These are phyloP conservation scores for Fulvia fulva DNA, from an alignment of 2,329 filamentous ascomycete genomes.

Conservation along the genomic window DNA sequence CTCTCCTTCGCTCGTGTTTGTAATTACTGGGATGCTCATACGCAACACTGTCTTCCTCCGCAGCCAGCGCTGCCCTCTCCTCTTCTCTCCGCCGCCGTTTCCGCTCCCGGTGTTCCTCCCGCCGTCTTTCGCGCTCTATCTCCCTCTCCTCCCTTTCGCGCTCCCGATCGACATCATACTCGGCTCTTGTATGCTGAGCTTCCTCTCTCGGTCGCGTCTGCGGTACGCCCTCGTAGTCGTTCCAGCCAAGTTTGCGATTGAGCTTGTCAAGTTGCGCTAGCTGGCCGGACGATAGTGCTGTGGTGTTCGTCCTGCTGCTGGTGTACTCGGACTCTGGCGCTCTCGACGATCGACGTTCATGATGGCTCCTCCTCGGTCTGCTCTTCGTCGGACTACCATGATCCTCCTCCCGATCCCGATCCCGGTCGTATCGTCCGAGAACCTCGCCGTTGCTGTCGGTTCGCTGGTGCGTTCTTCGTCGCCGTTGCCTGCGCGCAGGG, in stretches of 20 bases:
- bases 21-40: constrained; percentile 23
- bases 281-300: constrained; percentile 52
- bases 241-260: constrained; percentile 53
- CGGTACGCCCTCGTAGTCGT: constrained; percentile 45
- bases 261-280: constrained; percentile 63
- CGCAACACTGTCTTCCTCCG: constrained; percentile 28
- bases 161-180: constrained; percentile 28
- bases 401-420: constrained; percentile 5
- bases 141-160: constrained; percentile 38
- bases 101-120: constrained; percentile 30
- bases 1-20: constrained; percentile 27
- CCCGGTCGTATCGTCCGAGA: constrained; percentile 18
- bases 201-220: constrained; percentile 39
- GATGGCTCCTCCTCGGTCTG: constrained; percentile 8
- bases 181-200: constrained; percentile 28
- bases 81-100: constrained; percentile 44
- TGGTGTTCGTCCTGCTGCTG: constrained; percentile 28
- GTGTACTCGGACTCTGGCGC: constrained; percentile 21
- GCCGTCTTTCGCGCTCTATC: constrained; percentile 25
- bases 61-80: constrained; percentile 32
- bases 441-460: constrained; percentile 34
- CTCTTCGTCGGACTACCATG: constrained; percentile 11
- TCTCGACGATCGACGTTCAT: constrained; percentile 13
- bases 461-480: constrained; percentile 13
- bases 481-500: constrained; percentile 26